Base-by-base conservation (phyloP, 1,284 basidiomycete genomes). In the Bondarzewia mesenterica region DNA sequence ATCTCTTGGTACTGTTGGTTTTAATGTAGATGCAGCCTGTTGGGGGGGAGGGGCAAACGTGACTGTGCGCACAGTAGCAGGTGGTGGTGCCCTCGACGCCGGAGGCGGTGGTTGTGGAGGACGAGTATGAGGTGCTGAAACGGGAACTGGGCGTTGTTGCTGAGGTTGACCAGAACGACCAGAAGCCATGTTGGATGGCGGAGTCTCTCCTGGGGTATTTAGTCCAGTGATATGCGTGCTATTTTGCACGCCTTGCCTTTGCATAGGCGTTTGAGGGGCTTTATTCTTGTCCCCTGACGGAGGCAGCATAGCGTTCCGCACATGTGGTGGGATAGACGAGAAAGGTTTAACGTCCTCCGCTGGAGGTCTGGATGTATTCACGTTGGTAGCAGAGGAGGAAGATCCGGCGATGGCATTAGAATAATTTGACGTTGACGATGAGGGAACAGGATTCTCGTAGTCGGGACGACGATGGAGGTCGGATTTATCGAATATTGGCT, bases 401-500 rank as follows among this genome's bases (percentile, higher is more conserved):
- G 54, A 44, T 15, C 46, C 54, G 20, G 53, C 45, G 12, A 48
- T 36, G 5, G 45, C 27, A 12, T 51, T 18, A 18, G 52, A 39
- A 8, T 53, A 23, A 18, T 51, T 6, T 25, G 39, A 20, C 36
- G 36, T 48, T 7, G 42, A 46, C 16, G 57, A 20, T 20, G 53
- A 44, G 23, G 58, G 46, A 8, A 57, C 54, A 1, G 69, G 60
- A 39, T 68, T 69, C 29, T 80, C 75, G 52, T 84, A 88, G 58
- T 91, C 89, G 12, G 89, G 82, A 15, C 86, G 75, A 44, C 91
- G 80, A 63, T 94, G 81, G 0, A 95, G 70, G 5, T 82, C 75
- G 20, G 66, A 71, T 47, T 76, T 73, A 59, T 93, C 83, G 53
- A 94, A 82, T 62, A 88, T 93, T n/a, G 77, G 72, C 89, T 64